Evolutionary conservation across 208 protist genomes (phyloP), one percentile per base, ranked within the genome.

Genomic region (Borovskyia barvae): DNA sequence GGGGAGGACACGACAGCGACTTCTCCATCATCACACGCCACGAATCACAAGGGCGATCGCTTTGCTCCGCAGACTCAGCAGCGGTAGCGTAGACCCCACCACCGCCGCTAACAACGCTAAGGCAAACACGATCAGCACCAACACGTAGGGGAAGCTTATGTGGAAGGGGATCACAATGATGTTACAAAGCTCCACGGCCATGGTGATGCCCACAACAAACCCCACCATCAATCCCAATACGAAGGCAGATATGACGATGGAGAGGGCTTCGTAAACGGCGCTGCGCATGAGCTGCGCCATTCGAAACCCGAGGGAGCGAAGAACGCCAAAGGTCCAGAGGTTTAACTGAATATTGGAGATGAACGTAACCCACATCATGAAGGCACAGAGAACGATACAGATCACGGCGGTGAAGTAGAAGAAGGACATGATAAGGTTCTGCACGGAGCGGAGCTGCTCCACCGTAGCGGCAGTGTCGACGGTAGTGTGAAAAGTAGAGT

Each of bases 331-430:
- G 24, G 97, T 82, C 90, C 95, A 98, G 30, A 74, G 60, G 62
- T 98, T 97, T 33, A 98, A 87, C 50, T 84, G 79, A 41, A 99
- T 94, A 54, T 98, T 99, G 0, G 93, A 69, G 26, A 85, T 87
- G 75, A 99, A 99, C 0, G 92, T 97, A 9, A 98, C 63, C 90
- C 93, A 98, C 46, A 98, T 75, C 64, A 98, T 92, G 66, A 98
- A 97, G 52, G 97, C 95, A 52, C 93, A 97, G 3, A 99, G 58
- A 5, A 90, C 66, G 14, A 97, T 76, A 40, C 90, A 86, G 9
- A 98, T 80, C 22, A 80, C 59, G 8, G 94, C 66, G 41, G 95
- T 97, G 41, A 97, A 82, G 66, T 97, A 93, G 72, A 98, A 98
- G 64, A 99, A 98, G 37, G 80, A 65, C 66, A 97, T 80, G 26